Conservation (phyloP, 495 filamentous ascomycete species). For the Melanomma pulvis-pyrius region DNA sequence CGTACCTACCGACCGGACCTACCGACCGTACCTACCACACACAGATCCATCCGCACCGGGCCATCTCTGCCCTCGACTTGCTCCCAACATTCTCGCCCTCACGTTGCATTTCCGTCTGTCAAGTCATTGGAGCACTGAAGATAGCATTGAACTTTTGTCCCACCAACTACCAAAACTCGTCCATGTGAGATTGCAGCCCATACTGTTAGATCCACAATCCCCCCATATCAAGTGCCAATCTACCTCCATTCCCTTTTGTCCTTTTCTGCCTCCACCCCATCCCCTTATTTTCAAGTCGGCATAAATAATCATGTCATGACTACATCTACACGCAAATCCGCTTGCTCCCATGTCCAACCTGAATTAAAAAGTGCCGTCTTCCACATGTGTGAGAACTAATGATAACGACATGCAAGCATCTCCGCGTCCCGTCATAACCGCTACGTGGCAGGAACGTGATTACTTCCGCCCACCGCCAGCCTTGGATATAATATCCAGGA, state of each 20-base stretch:
- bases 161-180: background rate
- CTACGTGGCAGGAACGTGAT: background rate
- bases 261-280: background rate
- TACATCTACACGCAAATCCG: background rate
- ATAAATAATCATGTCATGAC: background rate
- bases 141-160: background rate
- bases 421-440: background rate
- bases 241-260: background rate
- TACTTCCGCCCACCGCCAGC: conserved; percentile 24
- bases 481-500: conserved; percentile 72
- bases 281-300: background rate
- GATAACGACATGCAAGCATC: too few relatives aligned
- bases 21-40: too few relatives aligned
- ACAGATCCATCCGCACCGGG: too few relatives aligned
- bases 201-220: background rate
- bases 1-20: too few relatives aligned
- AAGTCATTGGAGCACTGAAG: background rate
- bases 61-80: too few relatives aligned
- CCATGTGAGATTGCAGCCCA: background rate
- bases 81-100: too few relatives aligned
- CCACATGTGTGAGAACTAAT: too few relatives aligned
- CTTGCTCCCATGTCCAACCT: too few relatives aligned
- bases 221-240: background rate
- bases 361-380: too few relatives aligned
- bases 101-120: background rate